A percentile compares a stretch with the other conserved stretches of the same genome.
phyloP scores from a whole-genome alignment of 1,284 basidiomycete species.

The Rhizopogon hawkerae region DNA sequence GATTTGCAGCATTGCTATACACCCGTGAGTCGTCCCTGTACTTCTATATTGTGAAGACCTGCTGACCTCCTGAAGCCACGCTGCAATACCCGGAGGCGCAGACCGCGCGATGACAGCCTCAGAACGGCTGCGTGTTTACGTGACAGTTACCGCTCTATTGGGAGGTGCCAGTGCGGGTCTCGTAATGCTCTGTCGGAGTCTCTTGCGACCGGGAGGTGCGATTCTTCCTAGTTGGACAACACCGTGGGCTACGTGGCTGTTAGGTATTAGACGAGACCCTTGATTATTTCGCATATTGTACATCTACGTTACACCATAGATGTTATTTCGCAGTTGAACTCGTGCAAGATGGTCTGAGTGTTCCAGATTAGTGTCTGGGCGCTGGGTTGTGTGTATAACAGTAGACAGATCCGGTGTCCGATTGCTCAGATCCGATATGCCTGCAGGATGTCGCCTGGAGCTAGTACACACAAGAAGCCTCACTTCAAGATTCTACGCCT shows the following conservation, averaged over 20 bases:
- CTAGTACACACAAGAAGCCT: slow-evolving; percentile 13
- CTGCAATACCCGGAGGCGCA: slow-evolving; percentile 68
- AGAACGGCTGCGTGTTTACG: slow-evolving; percentile 57
- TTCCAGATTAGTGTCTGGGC: slow-evolving; percentile 1
- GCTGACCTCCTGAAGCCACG: slow-evolving; percentile 36
- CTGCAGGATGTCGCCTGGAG: slow-evolving; percentile 27
- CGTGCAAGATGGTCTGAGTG: background rate
- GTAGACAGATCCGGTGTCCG: slow-evolving; percentile 24
- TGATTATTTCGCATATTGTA: slow-evolving; percentile 15
- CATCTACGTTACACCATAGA: slow-evolving; percentile 14
- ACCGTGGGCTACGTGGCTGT: slow-evolving; percentile 53
- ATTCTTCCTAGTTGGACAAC: slow-evolving; percentile 44
- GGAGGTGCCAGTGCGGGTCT: slow-evolving; percentile 64
- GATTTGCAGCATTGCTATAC: slow-evolving; percentile 78
- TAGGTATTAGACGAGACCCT: slow-evolving; percentile 39
- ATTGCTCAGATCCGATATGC: slow-evolving; percentile 32
- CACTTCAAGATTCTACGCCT: slow-evolving; percentile 2
- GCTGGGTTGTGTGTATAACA: background rate
- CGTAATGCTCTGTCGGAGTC: slow-evolving; percentile 59
- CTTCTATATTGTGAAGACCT: slow-evolving; percentile 13
- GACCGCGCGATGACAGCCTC: slow-evolving; percentile 66
- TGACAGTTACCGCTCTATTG: slow-evolving; percentile 59
- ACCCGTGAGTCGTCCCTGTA: slow-evolving; percentile 52
- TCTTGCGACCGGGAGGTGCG: slow-evolving; percentile 50
- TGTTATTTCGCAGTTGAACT: background rate